Base-by-base conservation (phyloP, 345 rosid species). In the Eucalyptus pauciflora region DNA sequence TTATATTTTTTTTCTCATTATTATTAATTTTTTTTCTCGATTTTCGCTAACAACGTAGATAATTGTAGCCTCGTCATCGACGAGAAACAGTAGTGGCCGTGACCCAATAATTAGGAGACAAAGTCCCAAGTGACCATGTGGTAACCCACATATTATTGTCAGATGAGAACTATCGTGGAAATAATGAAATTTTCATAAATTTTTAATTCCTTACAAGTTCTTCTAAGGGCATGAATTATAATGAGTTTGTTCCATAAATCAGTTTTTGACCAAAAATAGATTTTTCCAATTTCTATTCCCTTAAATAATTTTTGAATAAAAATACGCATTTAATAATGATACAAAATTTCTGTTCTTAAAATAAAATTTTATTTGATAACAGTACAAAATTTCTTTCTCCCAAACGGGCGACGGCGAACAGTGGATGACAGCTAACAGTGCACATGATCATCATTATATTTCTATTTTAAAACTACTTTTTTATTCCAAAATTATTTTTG, bases 341-440 rank as follows among this genome's bases (percentile, higher is more conserved):
- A 20, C 0, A 3, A 7, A 20, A 3, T 52, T 52, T 52, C 0
- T 7, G 0, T 3, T 52, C 0, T 20, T 52, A 52, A 52, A 18
- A 52, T 0, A 52, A 0, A 52, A 52, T 20, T 52, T 52, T 52
- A 52, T 18, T 52, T 52, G 2, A 52, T 52, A 20, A 52, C 0
- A 0, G 0, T 2, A 20, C 0, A 52, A 52, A 52, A 52, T 7
- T 52, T 20, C 0, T 52, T 10, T 20, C 2, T 52, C 58, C 5
- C 5, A 20, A 20, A 20, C 0, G 0, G 1, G 4, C 0, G 2
- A 20, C 2, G 4, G 0, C 0, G 0, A 52, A 52, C 0, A 8
- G 4, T 20, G 58, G 58, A 52, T 52, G 58, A 52, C 0, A 52
- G 0, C 24, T 52, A 52, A 7, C 0, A 0, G 4, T 1, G 1